A percentile compares a stretch with the other conserved stretches of the same genome.
phyloP scores from a whole-genome alignment of 176 grass and related monocot genomes.

The Aegilops sharonensis region DNA sequence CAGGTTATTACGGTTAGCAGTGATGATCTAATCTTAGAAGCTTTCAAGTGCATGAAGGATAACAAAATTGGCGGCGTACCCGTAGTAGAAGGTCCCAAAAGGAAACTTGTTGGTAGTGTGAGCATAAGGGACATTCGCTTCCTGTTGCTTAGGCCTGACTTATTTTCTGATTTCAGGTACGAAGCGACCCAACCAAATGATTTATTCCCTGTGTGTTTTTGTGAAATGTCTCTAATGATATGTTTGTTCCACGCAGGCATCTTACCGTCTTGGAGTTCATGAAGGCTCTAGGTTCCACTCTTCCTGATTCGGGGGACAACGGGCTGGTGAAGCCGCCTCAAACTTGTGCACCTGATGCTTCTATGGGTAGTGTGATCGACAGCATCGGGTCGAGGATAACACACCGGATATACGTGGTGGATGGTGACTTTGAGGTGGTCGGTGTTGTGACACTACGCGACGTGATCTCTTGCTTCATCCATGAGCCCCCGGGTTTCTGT shows the following conservation, averaged over 20 bases:
- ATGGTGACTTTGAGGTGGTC: slow-evolving; percentile 42
- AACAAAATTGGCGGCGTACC: slow-evolving; percentile 79
- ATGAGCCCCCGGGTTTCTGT: slow-evolving; percentile 66
- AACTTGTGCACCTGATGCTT: slow-evolving; percentile 52
- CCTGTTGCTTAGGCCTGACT: slow-evolving; percentile 71
- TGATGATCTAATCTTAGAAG: slow-evolving; percentile 79
- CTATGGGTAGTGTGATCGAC: slow-evolving; percentile 79
- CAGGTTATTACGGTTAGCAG: slow-evolving; percentile 84
- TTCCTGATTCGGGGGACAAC: slow-evolving; percentile 46
- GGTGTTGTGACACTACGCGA: slow-evolving; percentile 87
- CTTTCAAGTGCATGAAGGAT: slow-evolving; percentile 88
- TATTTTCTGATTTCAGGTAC: slow-evolving; percentile 85
- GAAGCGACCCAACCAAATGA: background rate
- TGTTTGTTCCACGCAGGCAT: slow-evolving; percentile 32
- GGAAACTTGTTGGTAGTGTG: slow-evolving; percentile 80
- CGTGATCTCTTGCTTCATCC: slow-evolving; percentile 90
- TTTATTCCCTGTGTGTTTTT: background rate
- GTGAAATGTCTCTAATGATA: background rate
- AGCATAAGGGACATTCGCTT: slow-evolving; percentile 82
- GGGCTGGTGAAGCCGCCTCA: slow-evolving; percentile 44
- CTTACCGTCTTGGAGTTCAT: slow-evolving; percentile 81
- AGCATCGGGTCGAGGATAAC: slow-evolving; percentile 75
- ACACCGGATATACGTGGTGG: slow-evolving; percentile 82
- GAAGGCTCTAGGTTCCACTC: slow-evolving; percentile 56
- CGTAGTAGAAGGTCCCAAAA: slow-evolving; percentile 59